phyloP scores from a whole-genome alignment of 2,329 filamentous ascomycete genomes.

The Myotisia sp. region DNA sequence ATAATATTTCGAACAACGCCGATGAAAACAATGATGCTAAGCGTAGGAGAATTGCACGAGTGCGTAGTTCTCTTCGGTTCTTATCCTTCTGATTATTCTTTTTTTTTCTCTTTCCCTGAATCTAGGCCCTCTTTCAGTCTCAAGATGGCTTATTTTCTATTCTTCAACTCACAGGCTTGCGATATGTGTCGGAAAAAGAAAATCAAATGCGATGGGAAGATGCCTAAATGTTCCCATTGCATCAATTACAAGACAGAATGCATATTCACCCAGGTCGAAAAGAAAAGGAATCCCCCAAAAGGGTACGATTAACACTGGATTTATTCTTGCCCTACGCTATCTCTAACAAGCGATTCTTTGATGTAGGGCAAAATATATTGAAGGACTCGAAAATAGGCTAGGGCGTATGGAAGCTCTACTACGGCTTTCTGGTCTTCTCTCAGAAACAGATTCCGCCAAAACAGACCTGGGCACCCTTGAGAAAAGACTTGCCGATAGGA shows the following conservation, averaged over 20 bases:
- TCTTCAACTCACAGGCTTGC: too few species aligned
- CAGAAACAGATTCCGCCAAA: conserved; percentile 69
- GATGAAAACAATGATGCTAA: conserved; percentile 64
- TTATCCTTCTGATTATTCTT: too few species aligned
- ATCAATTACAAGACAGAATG: conserved; percentile 97
- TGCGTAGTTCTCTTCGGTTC: conserved; percentile 34
- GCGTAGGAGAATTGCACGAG: conserved; percentile 72
- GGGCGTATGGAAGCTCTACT: conserved; percentile 92
- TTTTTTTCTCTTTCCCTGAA: too few species aligned
- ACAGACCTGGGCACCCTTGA: conserved; percentile 82
- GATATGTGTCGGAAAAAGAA: conserved; percentile 90
- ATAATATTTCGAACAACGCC: conserved; percentile 29
- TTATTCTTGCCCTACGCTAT: neutral
- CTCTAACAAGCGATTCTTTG: conserved; percentile 2
- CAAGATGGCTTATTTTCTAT: neutral
- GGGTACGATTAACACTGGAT: conserved; percentile 45
- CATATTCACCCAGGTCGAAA: conserved; percentile 94
- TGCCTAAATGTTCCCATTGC: conserved; percentile 89
- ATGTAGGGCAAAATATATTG: conserved; percentile 83
- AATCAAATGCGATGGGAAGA: conserved; percentile 95
- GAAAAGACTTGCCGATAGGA: conserved; percentile 50
- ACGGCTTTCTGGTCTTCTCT: conserved; percentile 69
- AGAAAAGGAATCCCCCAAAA: conserved; percentile 94
- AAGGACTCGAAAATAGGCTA: conserved; percentile 84
- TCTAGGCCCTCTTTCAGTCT: too few species aligned